Evolutionary conservation across 257 asterid species (phyloP).

Genomic region (Solanum peruvianum): DNA sequence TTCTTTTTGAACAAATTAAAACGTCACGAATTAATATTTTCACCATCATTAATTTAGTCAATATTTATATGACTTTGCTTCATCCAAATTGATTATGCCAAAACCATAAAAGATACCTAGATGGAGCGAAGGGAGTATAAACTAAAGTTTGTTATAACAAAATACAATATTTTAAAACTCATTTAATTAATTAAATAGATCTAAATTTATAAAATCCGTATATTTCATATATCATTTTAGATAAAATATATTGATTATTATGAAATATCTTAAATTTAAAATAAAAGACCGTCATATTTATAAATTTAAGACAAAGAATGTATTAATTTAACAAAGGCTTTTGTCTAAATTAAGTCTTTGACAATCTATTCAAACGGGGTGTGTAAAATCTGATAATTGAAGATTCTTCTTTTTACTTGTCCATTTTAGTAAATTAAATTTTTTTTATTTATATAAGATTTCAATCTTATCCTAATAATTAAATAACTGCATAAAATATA

Average conservation of each 20-base stretch:
- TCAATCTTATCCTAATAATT: not conserved
- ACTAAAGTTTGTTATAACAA: not conserved
- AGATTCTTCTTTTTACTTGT: not conserved
- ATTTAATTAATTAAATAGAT: not conserved
- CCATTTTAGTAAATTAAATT: not conserved
- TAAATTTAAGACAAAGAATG: not conserved
- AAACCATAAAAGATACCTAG: not conserved
- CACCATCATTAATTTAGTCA: not conserved
- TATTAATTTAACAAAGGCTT: not conserved
- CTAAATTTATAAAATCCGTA: not conserved
- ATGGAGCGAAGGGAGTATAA: not conserved
- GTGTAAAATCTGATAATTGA: not conserved
- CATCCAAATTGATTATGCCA: not conserved
- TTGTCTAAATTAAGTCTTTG: not conserved
- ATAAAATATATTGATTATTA: not conserved
- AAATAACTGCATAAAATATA: too few species aligned
- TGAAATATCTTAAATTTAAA: not conserved
- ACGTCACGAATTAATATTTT: not conserved
- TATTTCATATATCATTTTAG: not conserved
- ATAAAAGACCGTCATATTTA: not conserved
- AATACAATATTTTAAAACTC: not conserved
- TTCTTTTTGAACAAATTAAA: not conserved
- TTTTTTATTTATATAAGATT: too few species aligned
- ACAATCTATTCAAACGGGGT: not conserved
- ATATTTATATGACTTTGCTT: not conserved